Evolutionary conservation across 2,329 filamentous ascomycete genomes (phyloP).

Genomic region (Mycosphaerella arachidis): DNA sequence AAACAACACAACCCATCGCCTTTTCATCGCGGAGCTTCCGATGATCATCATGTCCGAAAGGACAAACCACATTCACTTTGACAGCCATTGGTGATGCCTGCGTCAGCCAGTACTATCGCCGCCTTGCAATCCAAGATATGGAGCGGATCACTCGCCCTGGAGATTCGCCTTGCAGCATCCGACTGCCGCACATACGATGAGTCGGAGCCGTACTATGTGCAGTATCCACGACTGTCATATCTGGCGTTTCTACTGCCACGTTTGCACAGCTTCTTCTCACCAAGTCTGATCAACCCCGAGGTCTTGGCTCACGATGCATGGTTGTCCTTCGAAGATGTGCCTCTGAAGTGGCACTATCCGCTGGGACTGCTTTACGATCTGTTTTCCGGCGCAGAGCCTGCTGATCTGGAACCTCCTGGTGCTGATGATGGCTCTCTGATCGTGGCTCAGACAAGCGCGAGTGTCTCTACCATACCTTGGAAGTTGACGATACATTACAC

Average conservation of each 20-base stretch:
- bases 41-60: not conserved
- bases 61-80: not conserved
- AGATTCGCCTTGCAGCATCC: conserved; percentile 54
- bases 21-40: not conserved
- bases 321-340: conserved; percentile 64
- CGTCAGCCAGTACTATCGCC: conserved; percentile 27
- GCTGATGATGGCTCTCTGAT: conserved; percentile 10
- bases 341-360: conserved; percentile 69
- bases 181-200: conserved; percentile 59
- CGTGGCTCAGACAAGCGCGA: conserved; percentile 2
- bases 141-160: conserved; percentile 56
- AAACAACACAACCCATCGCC: not conserved
- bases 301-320: conserved; percentile 52
- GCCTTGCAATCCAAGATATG: conserved; percentile 51
- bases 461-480: conserved; percentile 51
- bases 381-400: conserved; percentile 55
- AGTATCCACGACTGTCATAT: conserved; percentile 63
- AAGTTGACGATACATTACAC: conserved; percentile 58
- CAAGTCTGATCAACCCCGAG: conserved; percentile 55
- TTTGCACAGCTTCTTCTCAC: conserved; percentile 59
- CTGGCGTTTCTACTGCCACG: conserved; percentile 61
- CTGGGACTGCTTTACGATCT: conserved; percentile 66
- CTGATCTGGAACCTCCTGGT: conserved; percentile 26
- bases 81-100: conserved; percentile 24
- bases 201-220: conserved; percentile 58